Percentiles rank a stretch among this genome's conserved stretches.
phyloP scores from a whole-genome alignment of 164 flowering plant species.

The Euptelea pleiosperma region DNA sequence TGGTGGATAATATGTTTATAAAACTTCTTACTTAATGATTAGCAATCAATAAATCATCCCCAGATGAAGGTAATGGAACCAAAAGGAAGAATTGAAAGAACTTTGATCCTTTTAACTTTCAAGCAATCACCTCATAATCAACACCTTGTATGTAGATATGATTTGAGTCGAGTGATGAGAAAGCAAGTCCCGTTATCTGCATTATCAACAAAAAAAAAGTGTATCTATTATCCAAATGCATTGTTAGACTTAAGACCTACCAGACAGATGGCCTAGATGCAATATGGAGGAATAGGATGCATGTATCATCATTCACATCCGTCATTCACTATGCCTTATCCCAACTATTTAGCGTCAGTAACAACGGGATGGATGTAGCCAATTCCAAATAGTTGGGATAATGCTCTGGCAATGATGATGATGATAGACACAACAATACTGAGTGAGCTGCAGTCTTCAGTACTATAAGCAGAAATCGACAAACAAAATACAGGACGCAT shows the following conservation, averaged over 20 bases:
- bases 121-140: constrained; percentile 72
- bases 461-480: too few species aligned
- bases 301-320: background rate
- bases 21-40: too few species aligned
- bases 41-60: background rate
- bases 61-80: background rate
- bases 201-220: constrained; percentile 5
- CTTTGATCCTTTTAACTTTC: background rate
- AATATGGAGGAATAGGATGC: background rate
- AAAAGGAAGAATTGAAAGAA: background rate
- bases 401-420: too few species aligned
- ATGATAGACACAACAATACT: too few species aligned
- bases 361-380: background rate
- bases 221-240: background rate
- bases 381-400: too few species aligned
- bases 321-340: background rate
- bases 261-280: background rate
- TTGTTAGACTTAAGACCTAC: background rate
- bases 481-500: too few species aligned
- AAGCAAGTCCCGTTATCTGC: constrained; percentile 87
- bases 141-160: constrained; percentile 74
- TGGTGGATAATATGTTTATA: too few species aligned
- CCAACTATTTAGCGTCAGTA: background rate
- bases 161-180: constrained; percentile 64
- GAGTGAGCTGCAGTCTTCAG: too few species aligned